phyloP scores from a whole-genome alignment of 2,329 filamentous ascomycete genomes.

The Anthostomella pinea region DNA sequence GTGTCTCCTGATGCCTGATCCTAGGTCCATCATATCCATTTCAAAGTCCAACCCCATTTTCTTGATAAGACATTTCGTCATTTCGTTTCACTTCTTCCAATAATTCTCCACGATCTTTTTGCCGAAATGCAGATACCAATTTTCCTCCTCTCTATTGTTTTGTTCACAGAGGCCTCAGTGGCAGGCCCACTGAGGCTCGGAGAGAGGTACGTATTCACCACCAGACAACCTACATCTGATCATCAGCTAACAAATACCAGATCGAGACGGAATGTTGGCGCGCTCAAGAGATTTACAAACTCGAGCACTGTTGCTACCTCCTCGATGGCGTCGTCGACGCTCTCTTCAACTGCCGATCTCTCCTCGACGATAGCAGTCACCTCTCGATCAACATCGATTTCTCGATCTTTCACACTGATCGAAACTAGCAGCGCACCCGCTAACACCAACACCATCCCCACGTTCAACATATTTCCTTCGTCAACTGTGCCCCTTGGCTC shows the following conservation, averaged over 20 bases:
- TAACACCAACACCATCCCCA: slow-evolving; percentile 3
- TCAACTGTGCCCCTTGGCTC: slow-evolving; percentile 4
- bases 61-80: slow-evolving; percentile 10
- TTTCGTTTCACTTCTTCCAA: slow-evolving; percentile 12
- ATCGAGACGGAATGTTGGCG: slow-evolving; percentile 19
- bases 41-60: slow-evolving; percentile 18
- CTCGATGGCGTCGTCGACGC: slow-evolving; percentile 2
- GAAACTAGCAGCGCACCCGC: slow-evolving; percentile 12
- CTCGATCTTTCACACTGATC: slow-evolving; percentile 19
- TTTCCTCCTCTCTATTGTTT: slow-evolving; percentile 28
- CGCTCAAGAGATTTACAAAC: slow-evolving; percentile 22
- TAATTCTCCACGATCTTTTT: slow-evolving; percentile 10
- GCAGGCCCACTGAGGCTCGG: slow-evolving; percentile 30
- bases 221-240: neutral
- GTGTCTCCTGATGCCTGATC: slow-evolving; percentile 15
- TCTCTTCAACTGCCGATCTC: slow-evolving; percentile 2
- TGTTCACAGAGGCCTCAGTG: slow-evolving; percentile 30
- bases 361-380: slow-evolving; percentile 7
- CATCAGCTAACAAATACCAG: slow-evolving; percentile 23
- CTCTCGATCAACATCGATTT: slow-evolving; percentile 15
- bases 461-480: slow-evolving; percentile 6
- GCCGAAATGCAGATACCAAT: slow-evolving; percentile 28
- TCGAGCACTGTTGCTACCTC: slow-evolving; percentile 11
- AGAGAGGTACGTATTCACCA: slow-evolving; percentile 22
- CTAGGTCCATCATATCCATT: slow-evolving; percentile 6